A percentile compares a stretch with the other conserved stretches of the same genome.
Conservation (phyloP, 164 flowering plant genomes). For the Aristolochia fimbriata region DNA sequence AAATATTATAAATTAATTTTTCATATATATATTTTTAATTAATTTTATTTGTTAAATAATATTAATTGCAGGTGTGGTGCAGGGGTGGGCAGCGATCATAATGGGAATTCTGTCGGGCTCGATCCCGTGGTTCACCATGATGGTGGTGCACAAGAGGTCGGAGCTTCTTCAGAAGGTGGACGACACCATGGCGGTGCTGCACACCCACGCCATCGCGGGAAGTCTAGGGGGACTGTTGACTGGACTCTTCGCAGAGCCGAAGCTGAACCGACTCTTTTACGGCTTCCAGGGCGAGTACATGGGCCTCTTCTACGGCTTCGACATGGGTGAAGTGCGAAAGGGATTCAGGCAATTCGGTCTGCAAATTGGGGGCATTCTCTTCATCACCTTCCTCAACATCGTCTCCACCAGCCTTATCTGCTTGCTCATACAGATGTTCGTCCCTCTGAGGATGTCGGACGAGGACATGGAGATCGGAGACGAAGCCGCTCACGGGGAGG, state of each 20-base stretch:
- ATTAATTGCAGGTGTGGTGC: conserved; percentile 32
- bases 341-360: conserved; percentile 30
- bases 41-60: too few relatives aligned
- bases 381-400: conserved; percentile 17
- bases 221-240: conserved; percentile 30
- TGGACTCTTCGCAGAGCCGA: conserved; percentile 31
- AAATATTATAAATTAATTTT: too few relatives aligned
- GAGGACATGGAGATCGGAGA: conserved; percentile 33
- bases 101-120: conserved; percentile 33
- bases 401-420: conserved; percentile 22
- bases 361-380: conserved; percentile 27
- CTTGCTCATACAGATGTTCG: conserved; percentile 17
- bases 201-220: conserved; percentile 40
- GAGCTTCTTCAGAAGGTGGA: conserved; percentile 37
- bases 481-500: conserved; percentile 32
- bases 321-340: conserved; percentile 1
- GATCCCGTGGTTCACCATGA: conserved; percentile 42
- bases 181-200: conserved; percentile 42
- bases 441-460: conserved; percentile 28
- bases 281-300: conserved; percentile 4
- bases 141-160: conserved; percentile 38
- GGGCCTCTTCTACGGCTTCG: conserved; percentile 29
- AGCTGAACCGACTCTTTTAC: conserved; percentile 24
- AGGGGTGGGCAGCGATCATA: conserved; percentile 33
- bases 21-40: too few relatives aligned